Conservation (phyloP, 164 flowering plant genomes). For the Aristolochia fimbriata region DNA sequence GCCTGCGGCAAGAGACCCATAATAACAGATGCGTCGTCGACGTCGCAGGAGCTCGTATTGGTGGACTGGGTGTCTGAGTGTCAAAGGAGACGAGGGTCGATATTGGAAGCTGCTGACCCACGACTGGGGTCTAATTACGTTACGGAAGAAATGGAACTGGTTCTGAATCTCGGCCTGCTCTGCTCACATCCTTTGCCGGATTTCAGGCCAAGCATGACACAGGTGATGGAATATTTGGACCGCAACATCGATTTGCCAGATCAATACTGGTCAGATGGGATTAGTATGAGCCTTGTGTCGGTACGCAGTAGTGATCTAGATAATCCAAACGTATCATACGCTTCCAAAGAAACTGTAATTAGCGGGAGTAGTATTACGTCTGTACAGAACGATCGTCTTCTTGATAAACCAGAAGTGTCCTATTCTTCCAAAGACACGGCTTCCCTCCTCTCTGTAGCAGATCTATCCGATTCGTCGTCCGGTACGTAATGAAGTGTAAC, state of each 20-base stretch:
- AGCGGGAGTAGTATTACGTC: no score
- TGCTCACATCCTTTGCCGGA: conserved; percentile 10
- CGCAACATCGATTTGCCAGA: conserved; percentile 4
- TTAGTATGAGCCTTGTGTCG: no score
- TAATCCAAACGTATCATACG: no score
- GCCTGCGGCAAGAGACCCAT: conserved; percentile 32
- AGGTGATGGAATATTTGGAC: conserved; percentile 11
- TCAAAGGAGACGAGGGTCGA: conserved; percentile 8
- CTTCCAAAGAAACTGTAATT: not conserved
- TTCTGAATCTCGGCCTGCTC: conserved; percentile 17
- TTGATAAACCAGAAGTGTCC: no score
- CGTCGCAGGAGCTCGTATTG: conserved; percentile 7
- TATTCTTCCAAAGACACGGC: not conserved
- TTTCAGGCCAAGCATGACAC: conserved; percentile 15
- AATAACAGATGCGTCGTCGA: not conserved
- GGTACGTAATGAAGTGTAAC: not conserved
- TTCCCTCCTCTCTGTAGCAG: not conserved
- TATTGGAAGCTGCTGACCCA: conserved; percentile 12
- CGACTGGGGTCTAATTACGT: conserved; percentile 7
- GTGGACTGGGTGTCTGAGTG: conserved; percentile 22
- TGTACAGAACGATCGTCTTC: no score
- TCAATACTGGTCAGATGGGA: no score
- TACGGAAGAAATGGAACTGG: conserved; percentile 13
- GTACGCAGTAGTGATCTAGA: no score
- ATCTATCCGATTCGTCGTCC: no score